phyloP scores from a whole-genome alignment of 768 basidiomycete species.

The Mrakia blollopis region DNA sequence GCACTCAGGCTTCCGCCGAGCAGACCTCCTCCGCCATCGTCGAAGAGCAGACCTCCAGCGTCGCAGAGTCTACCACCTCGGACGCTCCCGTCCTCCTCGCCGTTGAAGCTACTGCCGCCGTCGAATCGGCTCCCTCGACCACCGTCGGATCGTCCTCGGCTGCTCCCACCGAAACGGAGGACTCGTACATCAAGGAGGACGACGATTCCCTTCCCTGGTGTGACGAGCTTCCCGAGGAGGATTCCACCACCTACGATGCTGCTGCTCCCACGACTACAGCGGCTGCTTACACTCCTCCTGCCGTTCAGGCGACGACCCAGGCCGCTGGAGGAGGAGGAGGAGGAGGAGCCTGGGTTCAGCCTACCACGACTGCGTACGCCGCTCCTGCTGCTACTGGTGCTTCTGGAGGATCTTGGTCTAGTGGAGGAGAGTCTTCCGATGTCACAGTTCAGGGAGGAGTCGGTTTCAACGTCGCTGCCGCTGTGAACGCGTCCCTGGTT shows the following conservation, averaged over 20 bases:
- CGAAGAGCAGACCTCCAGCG: too few species aligned
- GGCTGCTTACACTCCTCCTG: neutral
- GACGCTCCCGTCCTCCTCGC: neutral
- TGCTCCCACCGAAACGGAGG: neutral
- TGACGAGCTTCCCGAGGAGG: constrained; percentile 1
- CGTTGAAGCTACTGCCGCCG: neutral
- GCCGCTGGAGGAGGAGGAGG: neutral
- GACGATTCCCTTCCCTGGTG: constrained; percentile 11
- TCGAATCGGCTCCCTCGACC: too few species aligned
- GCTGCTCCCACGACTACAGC: neutral
- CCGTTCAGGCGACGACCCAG: neutral
- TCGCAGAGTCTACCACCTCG: too few species aligned
- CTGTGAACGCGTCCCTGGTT: neutral
- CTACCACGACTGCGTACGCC: neutral
- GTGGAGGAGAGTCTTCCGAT: neutral
- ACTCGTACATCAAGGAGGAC: neutral
- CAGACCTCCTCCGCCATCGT: neutral
- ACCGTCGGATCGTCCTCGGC: neutral
- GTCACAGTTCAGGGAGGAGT: neutral
- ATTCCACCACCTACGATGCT: neutral
- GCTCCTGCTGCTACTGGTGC: neutral
- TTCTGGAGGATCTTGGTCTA: neutral
- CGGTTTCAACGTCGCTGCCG: neutral
- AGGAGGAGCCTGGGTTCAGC: neutral
- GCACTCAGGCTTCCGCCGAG: neutral